phyloP scores from a whole-genome alignment of 306 rosid genomes.

The Comarum palustre region DNA sequence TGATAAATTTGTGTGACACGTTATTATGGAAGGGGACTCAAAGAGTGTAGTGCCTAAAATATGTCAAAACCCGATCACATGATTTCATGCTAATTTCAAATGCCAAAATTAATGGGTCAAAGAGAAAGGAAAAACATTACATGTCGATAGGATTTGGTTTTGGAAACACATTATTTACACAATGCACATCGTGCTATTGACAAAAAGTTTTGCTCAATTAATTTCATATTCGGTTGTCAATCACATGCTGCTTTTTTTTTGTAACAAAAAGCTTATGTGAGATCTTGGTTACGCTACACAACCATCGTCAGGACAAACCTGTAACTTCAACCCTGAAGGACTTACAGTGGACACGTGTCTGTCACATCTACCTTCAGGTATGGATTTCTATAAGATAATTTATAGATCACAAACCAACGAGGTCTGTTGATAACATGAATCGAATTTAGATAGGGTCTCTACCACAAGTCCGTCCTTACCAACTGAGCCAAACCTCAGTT shows the following conservation, averaged over 20 bases:
- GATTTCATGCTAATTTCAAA: background rate
- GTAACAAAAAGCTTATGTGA: no score
- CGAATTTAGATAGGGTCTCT: no score
- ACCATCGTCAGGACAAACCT: no score
- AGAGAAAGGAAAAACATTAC: background rate
- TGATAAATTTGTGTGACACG: background rate
- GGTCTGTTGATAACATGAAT: no score
- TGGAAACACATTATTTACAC: background rate
- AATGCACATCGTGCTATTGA: background rate
- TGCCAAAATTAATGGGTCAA: background rate
- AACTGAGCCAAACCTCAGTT: no score
- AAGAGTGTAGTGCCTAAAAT: background rate
- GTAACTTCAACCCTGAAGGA: no score
- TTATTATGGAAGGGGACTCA: background rate
- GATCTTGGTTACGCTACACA: no score
- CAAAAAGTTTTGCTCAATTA: background rate
- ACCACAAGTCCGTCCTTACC: no score
- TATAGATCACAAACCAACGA: no score
- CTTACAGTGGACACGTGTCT: no score
- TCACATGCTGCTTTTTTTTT: background rate
- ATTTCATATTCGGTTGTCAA: background rate
- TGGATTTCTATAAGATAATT: no score
- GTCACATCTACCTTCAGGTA: no score
- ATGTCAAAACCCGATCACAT: background rate
- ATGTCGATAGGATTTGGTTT: background rate